Base-by-base conservation (phyloP, 1,284 basidiomycete genomes). In the Phlebopus sp. region DNA sequence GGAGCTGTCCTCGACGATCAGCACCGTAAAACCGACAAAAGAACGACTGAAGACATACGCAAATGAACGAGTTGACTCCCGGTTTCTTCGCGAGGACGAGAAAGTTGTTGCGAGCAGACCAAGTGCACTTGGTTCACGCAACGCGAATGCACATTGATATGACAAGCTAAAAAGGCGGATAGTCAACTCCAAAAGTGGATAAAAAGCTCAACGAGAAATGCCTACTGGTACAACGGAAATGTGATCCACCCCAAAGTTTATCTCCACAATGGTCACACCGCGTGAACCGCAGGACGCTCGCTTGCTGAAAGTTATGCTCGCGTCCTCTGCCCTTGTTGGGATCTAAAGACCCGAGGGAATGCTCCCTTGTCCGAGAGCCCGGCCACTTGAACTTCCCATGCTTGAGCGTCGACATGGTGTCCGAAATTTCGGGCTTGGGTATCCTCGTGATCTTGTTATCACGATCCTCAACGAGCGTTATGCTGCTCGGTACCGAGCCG, bases 171-270 rank as follows among this genome's bases (percentile, higher is more conserved):
- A 31, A 40, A 7, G 17, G 17, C 5, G 37, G 23, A 27, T 37
- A 11, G 19, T 18, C 35, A 44, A 29, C 8, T 29, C 27, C n/a
- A n/a, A n/a, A n/a, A 29, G 2, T 9, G 8, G 4, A 29, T 2
- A 9, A 29, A 8, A 13, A 27, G 40, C 5, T 8, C 17, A 49
- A 5, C 30, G 31, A 19, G 32, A 42, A 25, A 49, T 23, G 21
- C 40, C 66, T 59, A 92, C 93, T 76, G 52, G 84, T 80, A 65
- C 96, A 99, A 29, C 91, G 85, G 49, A 93, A 77, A 66, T 94
- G 92, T 32, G 95, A 85, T 5, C 95, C 96, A 5, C 96, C 96
- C 94, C 95, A 99, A 86, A 99, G 86, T 75, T 97, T 99, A 63
- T 98, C 97, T 34, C 87, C 86, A 65, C 96, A 99, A 49, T 96